Percentiles rank a stretch among this genome's conserved stretches.
Evolutionary conservation across 2,329 filamentous ascomycete genomes (phyloP).

Genomic region (Penicillium sp.): DNA sequence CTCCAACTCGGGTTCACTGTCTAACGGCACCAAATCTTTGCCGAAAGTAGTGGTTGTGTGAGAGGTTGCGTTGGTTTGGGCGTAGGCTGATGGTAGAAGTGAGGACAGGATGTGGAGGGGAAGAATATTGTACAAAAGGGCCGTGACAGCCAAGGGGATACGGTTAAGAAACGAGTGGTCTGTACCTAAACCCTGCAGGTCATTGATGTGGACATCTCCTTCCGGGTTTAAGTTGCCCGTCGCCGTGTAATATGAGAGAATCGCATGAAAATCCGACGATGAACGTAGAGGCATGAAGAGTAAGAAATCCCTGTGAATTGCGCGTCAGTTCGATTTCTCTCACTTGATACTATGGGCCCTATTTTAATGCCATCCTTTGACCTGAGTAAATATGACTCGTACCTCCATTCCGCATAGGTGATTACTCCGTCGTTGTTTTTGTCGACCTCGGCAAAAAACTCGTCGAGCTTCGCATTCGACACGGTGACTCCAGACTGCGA

Average conservation of each 20-base stretch:
- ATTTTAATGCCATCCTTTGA: slow-evolving; percentile 1
- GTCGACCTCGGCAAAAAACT: slow-evolving; percentile 88
- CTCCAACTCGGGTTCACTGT: slow-evolving; percentile 39
- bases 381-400: slow-evolving; percentile 41
- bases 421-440: slow-evolving; percentile 81
- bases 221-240: slow-evolving; percentile 86
- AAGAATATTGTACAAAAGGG: slow-evolving; percentile 35
- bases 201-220: slow-evolving; percentile 90
- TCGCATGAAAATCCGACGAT: slow-evolving; percentile 62
- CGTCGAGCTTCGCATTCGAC: slow-evolving; percentile 67
- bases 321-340: slow-evolving; percentile 6
- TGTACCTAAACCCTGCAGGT: slow-evolving; percentile 91
- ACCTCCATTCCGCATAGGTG: slow-evolving; percentile 96
- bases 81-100: slow-evolving; percentile 31
- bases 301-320: slow-evolving; percentile 68
- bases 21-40: slow-evolving; percentile 28
- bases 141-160: slow-evolving; percentile 31
- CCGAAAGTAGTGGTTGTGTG: slow-evolving; percentile 25
- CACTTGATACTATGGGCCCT: too few relatives aligned
- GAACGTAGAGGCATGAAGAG: slow-evolving; percentile 73
- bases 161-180: slow-evolving; percentile 39
- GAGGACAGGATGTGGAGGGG: slow-evolving; percentile 31
- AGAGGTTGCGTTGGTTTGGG: slow-evolving; percentile 27
- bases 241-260: slow-evolving; percentile 86
- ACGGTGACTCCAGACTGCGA: slow-evolving; percentile 71